Conservation (phyloP, 2,329 filamentous ascomycete genomes). For the Curvularia eragrostidis region DNA sequence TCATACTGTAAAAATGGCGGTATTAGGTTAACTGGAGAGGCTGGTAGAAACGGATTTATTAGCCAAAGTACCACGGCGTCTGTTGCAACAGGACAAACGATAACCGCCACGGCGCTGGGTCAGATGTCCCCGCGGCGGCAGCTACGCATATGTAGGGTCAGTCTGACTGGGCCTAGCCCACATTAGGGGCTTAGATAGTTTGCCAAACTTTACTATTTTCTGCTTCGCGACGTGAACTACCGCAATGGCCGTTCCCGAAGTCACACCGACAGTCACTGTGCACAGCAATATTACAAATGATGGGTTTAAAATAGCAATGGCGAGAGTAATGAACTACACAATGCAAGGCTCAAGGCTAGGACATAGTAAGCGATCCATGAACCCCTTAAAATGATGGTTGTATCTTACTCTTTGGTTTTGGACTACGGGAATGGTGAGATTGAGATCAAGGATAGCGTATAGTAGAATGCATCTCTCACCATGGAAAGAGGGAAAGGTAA, state of each 20-base stretch:
- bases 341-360: background rate
- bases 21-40: background rate
- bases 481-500: background rate
- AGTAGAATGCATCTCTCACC: background rate
- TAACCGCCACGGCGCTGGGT: background rate
- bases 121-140: constrained; percentile 6
- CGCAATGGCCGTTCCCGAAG: background rate
- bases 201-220: background rate
- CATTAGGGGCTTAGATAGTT: background rate
- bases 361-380: background rate
- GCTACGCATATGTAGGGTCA: background rate
- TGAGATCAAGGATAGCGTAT: background rate
- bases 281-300: constrained; percentile 51
- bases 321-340: background rate
- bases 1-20: background rate
- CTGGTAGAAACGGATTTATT: background rate
- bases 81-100: background rate
- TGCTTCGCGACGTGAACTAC: background rate
- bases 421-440: background rate
- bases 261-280: constrained; percentile 58
- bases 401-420: background rate
- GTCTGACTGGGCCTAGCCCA: background rate
- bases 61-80: background rate
- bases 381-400: background rate
- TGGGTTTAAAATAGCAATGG: background rate